Percentiles rank a stretch among this genome's conserved stretches.
phyloP scores from a whole-genome alignment of 2,329 filamentous ascomycete genomes.

The Pseudopyrenochaeta lycopersici region DNA sequence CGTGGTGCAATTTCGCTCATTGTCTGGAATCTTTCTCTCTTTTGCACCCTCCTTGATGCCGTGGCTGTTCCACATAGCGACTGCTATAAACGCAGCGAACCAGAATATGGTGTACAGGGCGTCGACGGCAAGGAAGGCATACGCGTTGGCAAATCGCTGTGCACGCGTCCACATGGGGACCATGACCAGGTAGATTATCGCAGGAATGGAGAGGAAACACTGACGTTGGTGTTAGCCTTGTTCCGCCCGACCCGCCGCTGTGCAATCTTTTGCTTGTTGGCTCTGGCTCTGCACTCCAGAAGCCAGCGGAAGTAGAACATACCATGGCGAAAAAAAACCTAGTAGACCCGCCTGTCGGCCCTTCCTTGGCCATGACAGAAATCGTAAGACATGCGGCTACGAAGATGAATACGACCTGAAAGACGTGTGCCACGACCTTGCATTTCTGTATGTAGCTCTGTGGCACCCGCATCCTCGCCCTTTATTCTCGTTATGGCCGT shows the following conservation, averaged over 20 bases:
- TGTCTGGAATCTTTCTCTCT: constrained; percentile 49
- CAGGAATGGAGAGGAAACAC: constrained; percentile 68
- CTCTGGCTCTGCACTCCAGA: no score
- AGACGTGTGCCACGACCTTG: constrained; percentile 64
- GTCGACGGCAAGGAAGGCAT: constrained; percentile 67
- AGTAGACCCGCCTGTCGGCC: constrained; percentile 62
- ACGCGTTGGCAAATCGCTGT: constrained; percentile 66
- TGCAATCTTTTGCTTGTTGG: neutral
- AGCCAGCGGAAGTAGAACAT: constrained; percentile 31
- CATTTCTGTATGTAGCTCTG: constrained; percentile 61
- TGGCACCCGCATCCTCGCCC: constrained; percentile 52
- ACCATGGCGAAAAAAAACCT: constrained; percentile 68
- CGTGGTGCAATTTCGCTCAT: constrained; percentile 60
- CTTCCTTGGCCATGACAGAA: constrained; percentile 65
- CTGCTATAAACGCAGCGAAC: constrained; percentile 66
- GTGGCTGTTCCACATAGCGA: constrained; percentile 65
- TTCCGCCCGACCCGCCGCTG: neutral
- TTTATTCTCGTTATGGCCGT: neutral
- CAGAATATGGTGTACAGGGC: constrained; percentile 63
- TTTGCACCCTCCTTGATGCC: constrained; percentile 62
- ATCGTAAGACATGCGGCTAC: constrained; percentile 66
- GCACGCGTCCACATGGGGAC: constrained; percentile 69
- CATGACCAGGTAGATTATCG: constrained; percentile 67
- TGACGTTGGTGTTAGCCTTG: constrained; percentile 40
- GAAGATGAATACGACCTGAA: constrained; percentile 66